phyloP scores from a whole-genome alignment of 257 asterid genomes.

The Nicotiana benthamiana region DNA sequence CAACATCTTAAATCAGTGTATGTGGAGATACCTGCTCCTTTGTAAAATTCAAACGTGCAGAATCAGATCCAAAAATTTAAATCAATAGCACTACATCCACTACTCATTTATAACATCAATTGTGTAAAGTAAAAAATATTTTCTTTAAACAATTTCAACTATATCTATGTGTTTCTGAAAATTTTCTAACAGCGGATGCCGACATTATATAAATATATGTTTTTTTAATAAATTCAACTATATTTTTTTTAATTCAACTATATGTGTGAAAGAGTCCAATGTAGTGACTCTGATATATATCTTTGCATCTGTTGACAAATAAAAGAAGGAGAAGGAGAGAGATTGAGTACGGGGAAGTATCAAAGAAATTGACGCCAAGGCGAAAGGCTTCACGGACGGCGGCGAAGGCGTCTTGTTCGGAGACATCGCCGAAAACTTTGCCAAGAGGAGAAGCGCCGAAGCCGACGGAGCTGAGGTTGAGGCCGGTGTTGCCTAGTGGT shows the following conservation, averaged over 20 bases:
- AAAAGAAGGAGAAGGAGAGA: background rate
- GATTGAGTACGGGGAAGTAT: slow-evolving; percentile 76
- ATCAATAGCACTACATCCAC: background rate
- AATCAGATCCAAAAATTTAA: background rate
- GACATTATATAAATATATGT: background rate
- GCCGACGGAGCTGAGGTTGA: slow-evolving; percentile 71
- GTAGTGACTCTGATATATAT: background rate
- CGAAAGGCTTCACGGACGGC: slow-evolving; percentile 69
- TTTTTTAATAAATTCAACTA: too few species aligned
- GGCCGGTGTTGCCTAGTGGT: slow-evolving; percentile 77
- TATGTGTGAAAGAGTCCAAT: background rate
- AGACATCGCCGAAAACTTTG: slow-evolving; percentile 66
- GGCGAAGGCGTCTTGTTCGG: slow-evolving; percentile 77
- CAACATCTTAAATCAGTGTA: background rate
- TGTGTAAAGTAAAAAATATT: background rate
- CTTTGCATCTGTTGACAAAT: background rate
- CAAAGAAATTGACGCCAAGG: slow-evolving; percentile 91
- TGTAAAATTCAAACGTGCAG: background rate
- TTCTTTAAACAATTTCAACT: background rate
- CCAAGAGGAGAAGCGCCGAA: slow-evolving; percentile 99
- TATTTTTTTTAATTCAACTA: background rate
- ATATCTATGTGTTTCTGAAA: background rate
- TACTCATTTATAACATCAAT: background rate
- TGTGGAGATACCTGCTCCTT: background rate
- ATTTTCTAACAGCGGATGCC: background rate